A percentile compares a stretch with the other conserved stretches of the same genome.
Evolutionary conservation across 176 grass and related monocot species (phyloP).

Genomic region (Oryza australiensis): DNA sequence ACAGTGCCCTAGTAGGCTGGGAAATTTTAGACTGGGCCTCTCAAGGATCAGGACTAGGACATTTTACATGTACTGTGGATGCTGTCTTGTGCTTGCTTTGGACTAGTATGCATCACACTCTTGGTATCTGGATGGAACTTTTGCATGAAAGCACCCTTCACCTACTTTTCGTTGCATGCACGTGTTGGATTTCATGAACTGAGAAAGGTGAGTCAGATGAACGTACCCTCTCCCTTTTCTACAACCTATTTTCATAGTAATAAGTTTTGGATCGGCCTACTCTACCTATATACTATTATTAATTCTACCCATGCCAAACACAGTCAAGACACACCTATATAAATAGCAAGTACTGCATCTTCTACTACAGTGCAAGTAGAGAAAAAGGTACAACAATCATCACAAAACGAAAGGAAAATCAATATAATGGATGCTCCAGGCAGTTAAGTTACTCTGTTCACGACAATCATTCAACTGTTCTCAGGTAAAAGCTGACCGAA

Average conservation of each 20-base stretch:
- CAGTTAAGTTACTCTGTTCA: background rate
- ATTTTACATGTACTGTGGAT: background rate
- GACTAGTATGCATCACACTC: background rate
- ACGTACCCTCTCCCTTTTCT: background rate
- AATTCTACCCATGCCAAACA: background rate
- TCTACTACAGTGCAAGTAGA: background rate
- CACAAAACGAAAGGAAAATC: background rate
- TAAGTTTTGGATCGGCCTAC: background rate
- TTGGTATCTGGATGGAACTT: background rate
- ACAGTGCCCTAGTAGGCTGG: background rate
- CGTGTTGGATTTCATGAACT: conserved; percentile 16
- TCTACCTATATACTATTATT: background rate
- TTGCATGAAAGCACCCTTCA: conserved; percentile 40
- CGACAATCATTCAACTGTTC: conserved; percentile 17
- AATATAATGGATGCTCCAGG: background rate
- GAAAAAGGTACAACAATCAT: background rate
- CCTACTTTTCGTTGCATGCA: conserved; percentile 30
- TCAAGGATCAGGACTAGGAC: background rate
- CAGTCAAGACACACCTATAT: background rate
- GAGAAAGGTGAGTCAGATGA: background rate
- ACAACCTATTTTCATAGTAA: background rate
- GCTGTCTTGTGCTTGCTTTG: background rate
- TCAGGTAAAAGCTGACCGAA: background rate
- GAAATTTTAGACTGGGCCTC: background rate
- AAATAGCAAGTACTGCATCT: background rate